Evolutionary conservation across 495 filamentous ascomycete genomes (phyloP), one percentile per base, ranked within the genome.

Genomic region (Podospora tetraspora): DNA sequence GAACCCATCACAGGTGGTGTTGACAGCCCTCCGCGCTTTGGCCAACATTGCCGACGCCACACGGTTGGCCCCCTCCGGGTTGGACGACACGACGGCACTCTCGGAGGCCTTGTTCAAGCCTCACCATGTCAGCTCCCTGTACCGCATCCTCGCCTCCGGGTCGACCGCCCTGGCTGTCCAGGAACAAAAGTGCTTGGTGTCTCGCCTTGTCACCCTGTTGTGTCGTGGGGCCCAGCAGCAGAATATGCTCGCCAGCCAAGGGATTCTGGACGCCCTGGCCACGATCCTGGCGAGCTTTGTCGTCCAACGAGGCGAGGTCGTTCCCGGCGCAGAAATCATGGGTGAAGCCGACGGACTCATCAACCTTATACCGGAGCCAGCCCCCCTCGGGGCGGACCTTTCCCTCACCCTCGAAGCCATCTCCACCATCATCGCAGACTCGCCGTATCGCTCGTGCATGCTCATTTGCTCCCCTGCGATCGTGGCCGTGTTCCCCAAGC

Each of bases 391-490:
- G 11, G 83, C 84, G n/a, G 84, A 86, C 34, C 78, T 97, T 58
- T 84, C 88, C 8, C 83, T 87, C 29, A 85, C 96, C 59, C 78
- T 99, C n/a, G 90, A 93, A 67, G 92, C 94, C 1, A 87, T 96
- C 59, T 86, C 88, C 12, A 84, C 87, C 57, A 93, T 98, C 58
- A 87, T 97, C 66, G 84, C 88, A 57, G 85, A 90, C 69, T 97
- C 95, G 0, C 89, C 89, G 63, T 90, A 87, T 78, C 87, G 92
- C 21, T 88, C 90, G 19, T 87, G 88, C 66, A 86, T 91, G 70
- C 87, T 98, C 66, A 79, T 97, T 25, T 92, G 88, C 68, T 93
- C 92, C 0, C 90, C 91, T 3, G 83, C 88, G 2, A 90, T 97
- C 22, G 75, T 90, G 21, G 87, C 90, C 9, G 83, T 92, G 4